Percentiles rank a stretch among this genome's conserved stretches.
Evolutionary conservation across 176 grass and related monocot genomes (phyloP).

Genomic region (Oryza punctata): DNA sequence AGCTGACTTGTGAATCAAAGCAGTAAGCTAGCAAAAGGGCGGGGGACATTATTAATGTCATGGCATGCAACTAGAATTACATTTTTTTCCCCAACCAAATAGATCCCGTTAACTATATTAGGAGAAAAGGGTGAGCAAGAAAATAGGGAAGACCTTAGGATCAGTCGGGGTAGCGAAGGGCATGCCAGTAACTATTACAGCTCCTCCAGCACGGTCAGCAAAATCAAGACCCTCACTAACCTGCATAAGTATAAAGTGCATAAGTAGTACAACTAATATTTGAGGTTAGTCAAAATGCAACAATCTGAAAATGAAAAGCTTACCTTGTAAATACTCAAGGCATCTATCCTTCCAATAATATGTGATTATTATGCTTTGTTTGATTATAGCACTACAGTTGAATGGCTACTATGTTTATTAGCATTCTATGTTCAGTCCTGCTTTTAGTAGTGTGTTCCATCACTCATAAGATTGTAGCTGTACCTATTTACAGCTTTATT

Average conservation of each 20-base stretch:
- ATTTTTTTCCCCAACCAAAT: neutral
- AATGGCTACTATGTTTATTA: slow-evolving; percentile 20
- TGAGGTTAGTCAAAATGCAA: slow-evolving; percentile 14
- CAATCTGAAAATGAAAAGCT: slow-evolving; percentile 13
- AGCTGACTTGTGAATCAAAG: neutral
- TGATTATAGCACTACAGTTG: slow-evolving; percentile 6
- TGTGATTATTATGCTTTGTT: slow-evolving; percentile 1
- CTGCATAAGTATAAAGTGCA: slow-evolving; percentile 51
- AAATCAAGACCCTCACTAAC: slow-evolving; percentile 99
- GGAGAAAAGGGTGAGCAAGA: slow-evolving; percentile 1
- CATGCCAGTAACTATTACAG: slow-evolving; percentile 93
- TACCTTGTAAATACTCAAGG: slow-evolving; percentile 22
- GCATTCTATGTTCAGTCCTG: slow-evolving; percentile 2
- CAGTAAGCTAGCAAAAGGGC: slow-evolving; percentile 9
- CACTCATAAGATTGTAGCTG: slow-evolving; percentile 13
- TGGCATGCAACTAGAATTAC: neutral
- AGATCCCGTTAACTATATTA: slow-evolving; percentile 8
- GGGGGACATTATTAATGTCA: neutral
- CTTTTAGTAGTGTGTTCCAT: slow-evolving; percentile 21
- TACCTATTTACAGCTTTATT: neutral
- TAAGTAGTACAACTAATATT: slow-evolving; percentile 7
- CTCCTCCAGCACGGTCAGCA: slow-evolving; percentile 93
- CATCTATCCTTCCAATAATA: neutral
- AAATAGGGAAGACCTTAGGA: slow-evolving; percentile 71
- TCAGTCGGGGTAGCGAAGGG: slow-evolving; percentile 84